Conservation (phyloP, 495 filamentous ascomycete species). For the Astrothelium macrocarpum region DNA sequence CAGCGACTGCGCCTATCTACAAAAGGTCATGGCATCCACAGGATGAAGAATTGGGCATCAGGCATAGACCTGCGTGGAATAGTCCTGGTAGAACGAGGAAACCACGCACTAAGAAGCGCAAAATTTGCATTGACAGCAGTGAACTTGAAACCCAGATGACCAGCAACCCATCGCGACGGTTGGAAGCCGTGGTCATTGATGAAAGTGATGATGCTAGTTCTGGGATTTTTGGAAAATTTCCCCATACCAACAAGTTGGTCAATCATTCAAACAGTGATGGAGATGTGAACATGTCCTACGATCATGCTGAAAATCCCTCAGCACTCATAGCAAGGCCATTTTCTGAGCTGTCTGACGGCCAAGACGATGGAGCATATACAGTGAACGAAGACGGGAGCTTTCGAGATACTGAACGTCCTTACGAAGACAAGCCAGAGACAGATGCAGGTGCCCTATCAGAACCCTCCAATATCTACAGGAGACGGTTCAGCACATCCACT, state of each 20-base stretch:
- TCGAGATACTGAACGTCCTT: too few species aligned
- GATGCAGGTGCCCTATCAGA: too few species aligned
- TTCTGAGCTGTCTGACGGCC: background rate
- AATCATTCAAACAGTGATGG: background rate
- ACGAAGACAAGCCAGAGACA: too few species aligned
- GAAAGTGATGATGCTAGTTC: background rate
- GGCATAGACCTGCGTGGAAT: background rate
- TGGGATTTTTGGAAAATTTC: background rate
- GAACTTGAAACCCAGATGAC: background rate
- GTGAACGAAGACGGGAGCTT: too few species aligned
- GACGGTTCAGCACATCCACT: too few species aligned
- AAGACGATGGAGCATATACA: background rate
- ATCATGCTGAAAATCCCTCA: background rate
- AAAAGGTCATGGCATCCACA: background rate
- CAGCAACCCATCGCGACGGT: background rate
- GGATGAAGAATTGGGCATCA: background rate
- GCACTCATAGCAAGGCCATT: background rate
- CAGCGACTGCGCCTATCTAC: background rate
- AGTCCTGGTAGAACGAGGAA: background rate
- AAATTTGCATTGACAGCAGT: background rate
- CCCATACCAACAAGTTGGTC: background rate
- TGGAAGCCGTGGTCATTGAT: background rate
- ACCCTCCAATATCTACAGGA: too few species aligned
- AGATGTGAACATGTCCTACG: background rate
- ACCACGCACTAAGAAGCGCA: background rate